Evolutionary conservation across 495 filamentous ascomycete species (phyloP), one percentile per base, ranked within the genome.

Genomic region (Tuber melanosporum): DNA sequence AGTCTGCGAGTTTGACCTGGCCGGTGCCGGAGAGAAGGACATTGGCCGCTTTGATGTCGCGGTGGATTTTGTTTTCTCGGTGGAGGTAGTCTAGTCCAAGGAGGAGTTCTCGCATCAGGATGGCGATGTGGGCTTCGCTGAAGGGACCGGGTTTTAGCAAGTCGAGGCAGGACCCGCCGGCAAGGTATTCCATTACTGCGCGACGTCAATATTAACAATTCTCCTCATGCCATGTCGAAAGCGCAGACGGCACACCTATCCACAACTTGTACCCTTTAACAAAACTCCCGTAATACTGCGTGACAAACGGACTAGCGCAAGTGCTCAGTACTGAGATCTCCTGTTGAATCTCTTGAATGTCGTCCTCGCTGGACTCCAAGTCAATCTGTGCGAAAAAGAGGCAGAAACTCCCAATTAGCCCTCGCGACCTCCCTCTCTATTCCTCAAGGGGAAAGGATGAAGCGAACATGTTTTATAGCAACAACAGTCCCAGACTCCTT

Each of bases 291-390:
- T 95, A 92, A 85, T 99, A 99, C 84, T 95, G 93, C 20, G 95
- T 99, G 75, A 99, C 95, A 83, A 95, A 95, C 14, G 92, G 92
- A 42, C 94, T 97, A 83, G 94, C 91, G 72, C 98, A 90, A 85
- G 95, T 95, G 19, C 95, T 96, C 71, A 99, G 87, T 79, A 99
- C 97, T 46, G 93, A 91, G 79, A 99, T 98, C 84, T 99, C 95
- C 82, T 97, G 93, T 82, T 98, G 97, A 82, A 99, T 98, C 85
- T 99, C 95, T 84, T 97, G 93, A 71, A 99, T 95, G 84, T 99
- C 95, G 82, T 99, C 95, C 85, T 98, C 95, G 82, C 94, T 95
- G 84, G 93, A 95, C 85, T 99, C 95, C 78, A 99, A 94, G 82
- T 99, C 95, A 84, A 99, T 98, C 78, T 99, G 86, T 97, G 97